Base-by-base conservation (phyloP, 306 rosid genomes). In the Citrullus mucosospermus region DNA sequence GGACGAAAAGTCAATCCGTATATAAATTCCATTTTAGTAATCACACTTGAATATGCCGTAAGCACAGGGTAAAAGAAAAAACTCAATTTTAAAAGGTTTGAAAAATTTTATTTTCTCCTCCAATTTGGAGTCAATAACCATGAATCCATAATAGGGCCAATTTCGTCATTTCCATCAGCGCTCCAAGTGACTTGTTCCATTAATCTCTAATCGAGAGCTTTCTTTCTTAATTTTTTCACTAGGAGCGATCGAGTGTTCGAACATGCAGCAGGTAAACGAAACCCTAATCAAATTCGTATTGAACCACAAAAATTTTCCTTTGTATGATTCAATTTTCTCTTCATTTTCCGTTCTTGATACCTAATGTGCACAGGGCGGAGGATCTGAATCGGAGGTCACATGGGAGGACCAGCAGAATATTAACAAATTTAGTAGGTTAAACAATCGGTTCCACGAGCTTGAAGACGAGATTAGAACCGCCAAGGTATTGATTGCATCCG, bases 401-500 rank as follows among this genome's bases (percentile, higher is more conserved):
- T 93, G 98, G 92, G 97, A 91, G 78, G 93, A 91, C 76, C 98
- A 91, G 77, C 96, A 85, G 79, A 87, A 90, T 59, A 91, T 93
- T 78, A 93, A 94, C 90, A 95, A 90, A 69, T 95, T 95, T 68
- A 96, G 96, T 76, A 84, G 98, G 84, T 80, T 92, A 80, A 95
- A 91, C 70, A 92, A 91, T 85, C 96, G 98, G 53, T 79, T 89
- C 77, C 98, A 95, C 85, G 97, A 95, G 85, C 97, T 95, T 44
- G 89, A 95, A 22, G 98, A 92, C 76, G 98, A 95, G 82, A 88
- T 92, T 84, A 95, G 85, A 82, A 18, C 83, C 48, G 91, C 96
- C 14, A 88, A 92, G 97, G 97, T 92, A 78, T 48, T 65, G 10
- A 51, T 20, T 76, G 10, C 75, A 20, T 68, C 8, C 56, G 12